phyloP scores from a whole-genome alignment of 768 basidiomycete genomes.

The Macrolepiota fuliginosa region DNA sequence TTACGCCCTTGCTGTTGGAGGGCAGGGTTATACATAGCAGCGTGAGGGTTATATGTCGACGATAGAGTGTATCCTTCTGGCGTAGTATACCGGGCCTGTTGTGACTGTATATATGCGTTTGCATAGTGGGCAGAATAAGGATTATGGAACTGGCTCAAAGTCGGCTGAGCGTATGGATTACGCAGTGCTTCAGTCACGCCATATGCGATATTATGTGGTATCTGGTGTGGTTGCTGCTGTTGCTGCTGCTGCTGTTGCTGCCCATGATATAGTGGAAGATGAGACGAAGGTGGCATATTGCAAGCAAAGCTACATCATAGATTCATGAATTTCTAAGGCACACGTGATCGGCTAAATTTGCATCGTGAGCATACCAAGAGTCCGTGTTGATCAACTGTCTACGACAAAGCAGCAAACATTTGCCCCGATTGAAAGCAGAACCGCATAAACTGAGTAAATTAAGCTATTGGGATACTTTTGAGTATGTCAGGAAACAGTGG shows the following conservation, averaged over 20 bases:
- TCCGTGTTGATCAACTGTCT: conserved; percentile 12
- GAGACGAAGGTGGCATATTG: background rate
- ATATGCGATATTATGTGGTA: background rate
- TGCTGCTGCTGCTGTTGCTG: conserved; percentile 6
- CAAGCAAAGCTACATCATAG: background rate
- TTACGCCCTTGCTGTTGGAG: background rate
- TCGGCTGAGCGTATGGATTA: conserved; percentile 17
- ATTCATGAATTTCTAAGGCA: background rate
- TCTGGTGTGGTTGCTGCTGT: conserved; percentile 6
- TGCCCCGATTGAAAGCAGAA: conserved; percentile 11
- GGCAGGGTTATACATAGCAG: background rate
- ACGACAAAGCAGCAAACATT: conserved; percentile 8
- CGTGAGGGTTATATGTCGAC: conserved; percentile 7
- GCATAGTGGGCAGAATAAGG: conserved; percentile 50
- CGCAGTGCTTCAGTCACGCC: conserved; percentile 2
- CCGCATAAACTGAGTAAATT: conserved; percentile 13
- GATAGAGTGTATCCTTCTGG: conserved; percentile 8
- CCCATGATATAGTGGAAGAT: background rate
- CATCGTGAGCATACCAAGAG: background rate
- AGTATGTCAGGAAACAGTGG: conserved; percentile 8
- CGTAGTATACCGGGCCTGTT: conserved; percentile 8
- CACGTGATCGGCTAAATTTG: conserved; percentile 9
- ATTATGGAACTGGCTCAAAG: conserved; percentile 14
- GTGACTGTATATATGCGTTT: conserved; percentile 47
- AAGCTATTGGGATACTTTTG: conserved; percentile 15